phyloP scores from a whole-genome alignment of 768 basidiomycete genomes.

The Termitomyces sp. region DNA sequence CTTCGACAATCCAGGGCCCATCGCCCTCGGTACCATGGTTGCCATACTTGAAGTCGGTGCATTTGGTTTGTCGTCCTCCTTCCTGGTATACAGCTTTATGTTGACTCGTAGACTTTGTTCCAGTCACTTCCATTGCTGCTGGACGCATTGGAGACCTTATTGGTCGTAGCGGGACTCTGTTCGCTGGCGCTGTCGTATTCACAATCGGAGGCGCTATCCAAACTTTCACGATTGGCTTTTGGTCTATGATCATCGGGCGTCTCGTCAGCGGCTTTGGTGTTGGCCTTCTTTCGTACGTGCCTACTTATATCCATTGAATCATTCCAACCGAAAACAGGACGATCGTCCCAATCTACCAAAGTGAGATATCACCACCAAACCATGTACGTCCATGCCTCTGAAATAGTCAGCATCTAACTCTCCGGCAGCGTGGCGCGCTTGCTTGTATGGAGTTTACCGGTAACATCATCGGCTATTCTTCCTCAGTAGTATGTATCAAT shows the following conservation, averaged over 20 bases:
- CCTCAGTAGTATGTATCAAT: slow-evolving; percentile 65
- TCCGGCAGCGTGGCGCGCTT: slow-evolving; percentile 70
- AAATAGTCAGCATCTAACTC: background rate
- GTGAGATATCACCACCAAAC: slow-evolving; percentile 90
- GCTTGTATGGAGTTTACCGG: slow-evolving; percentile 96
- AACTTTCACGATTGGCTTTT: slow-evolving; percentile 46
- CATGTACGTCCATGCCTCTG: slow-evolving; percentile 47
- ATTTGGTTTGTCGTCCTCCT: slow-evolving; percentile 50
- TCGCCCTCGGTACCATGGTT: slow-evolving; percentile 89
- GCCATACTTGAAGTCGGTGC: slow-evolving; percentile 93
- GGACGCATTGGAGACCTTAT: slow-evolving; percentile 74
- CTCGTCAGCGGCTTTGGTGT: slow-evolving; percentile 73
- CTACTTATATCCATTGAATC: background rate
- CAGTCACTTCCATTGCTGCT: slow-evolving; percentile 86
- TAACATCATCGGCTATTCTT: slow-evolving; percentile 87
- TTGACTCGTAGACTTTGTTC: background rate
- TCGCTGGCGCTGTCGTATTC: slow-evolving; percentile 69
- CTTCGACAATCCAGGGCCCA: slow-evolving; percentile 71
- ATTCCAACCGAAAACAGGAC: slow-evolving; percentile 43
- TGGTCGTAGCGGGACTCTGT: slow-evolving; percentile 70
- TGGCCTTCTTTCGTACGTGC: slow-evolving; percentile 60
- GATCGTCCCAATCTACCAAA: slow-evolving; percentile 94
- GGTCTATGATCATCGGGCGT: slow-evolving; percentile 49
- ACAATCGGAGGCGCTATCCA: slow-evolving; percentile 73
- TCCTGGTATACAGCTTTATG: background rate